Conservation (phyloP, 805 yeast genomes). For the Isabelozyma pseudorhagii region DNA sequence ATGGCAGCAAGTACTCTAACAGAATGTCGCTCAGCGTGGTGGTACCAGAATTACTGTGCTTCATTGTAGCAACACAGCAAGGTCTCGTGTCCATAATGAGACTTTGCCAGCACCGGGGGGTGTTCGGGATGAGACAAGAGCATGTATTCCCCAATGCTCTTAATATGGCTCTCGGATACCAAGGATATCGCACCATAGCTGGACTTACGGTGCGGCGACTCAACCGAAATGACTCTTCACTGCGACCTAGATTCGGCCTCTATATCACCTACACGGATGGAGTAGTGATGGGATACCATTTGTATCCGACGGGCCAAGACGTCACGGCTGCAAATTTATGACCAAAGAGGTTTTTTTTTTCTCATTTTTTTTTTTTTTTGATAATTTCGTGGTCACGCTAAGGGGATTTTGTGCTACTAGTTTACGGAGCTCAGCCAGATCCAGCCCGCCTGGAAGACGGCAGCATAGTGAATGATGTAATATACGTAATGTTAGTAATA, state of each 20-base stretch:
- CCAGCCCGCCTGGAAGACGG: too few relatives aligned
- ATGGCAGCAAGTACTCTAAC: constrained; percentile 30
- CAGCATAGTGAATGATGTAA: too few relatives aligned
- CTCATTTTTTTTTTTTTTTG: constrained; percentile 5
- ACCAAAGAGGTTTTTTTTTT: constrained; percentile 10
- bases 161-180: constrained; percentile 20
- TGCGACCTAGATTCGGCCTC: background rate
- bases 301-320: constrained; percentile 4
- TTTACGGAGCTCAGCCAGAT: too few relatives aligned
- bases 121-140: constrained; percentile 42
- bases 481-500: too few relatives aligned
- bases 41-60: constrained; percentile 34
- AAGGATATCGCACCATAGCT: constrained; percentile 28
- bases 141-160: constrained; percentile 36
- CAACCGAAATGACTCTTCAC: background rate
- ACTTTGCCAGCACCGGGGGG: constrained; percentile 32
- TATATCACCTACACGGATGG: constrained; percentile 37
- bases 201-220: constrained; percentile 20
- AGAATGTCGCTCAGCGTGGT: constrained; percentile 33
- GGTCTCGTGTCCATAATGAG: constrained; percentile 37
- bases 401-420: too few relatives aligned
- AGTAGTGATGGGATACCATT: constrained; percentile 17
- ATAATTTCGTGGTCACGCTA: background rate
- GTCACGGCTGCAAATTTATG: constrained; percentile 1
- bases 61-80: constrained; percentile 34